Evolutionary conservation across 1,139 yeast species (phyloP).

Genomic region (Pneumocystis murina): DNA sequence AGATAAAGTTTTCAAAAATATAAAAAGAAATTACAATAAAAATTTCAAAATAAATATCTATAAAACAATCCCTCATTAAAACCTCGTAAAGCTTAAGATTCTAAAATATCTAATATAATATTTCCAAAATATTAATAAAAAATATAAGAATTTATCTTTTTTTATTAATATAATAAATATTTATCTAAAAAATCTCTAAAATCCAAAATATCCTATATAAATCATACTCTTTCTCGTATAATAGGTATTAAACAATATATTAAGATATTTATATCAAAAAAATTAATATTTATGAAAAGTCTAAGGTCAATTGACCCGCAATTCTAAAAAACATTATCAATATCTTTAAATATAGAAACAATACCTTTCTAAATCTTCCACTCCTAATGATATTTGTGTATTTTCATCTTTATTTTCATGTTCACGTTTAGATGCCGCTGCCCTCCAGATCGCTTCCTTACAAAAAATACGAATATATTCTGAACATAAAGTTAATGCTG

Average conservation of each 20-base stretch:
- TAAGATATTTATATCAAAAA: background rate
- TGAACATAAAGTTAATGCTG: background rate
- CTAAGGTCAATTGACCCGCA: background rate
- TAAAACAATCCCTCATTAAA: background rate
- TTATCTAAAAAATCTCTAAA: no score
- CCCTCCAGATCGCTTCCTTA: background rate
- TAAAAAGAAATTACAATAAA: background rate
- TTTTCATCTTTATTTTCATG: background rate
- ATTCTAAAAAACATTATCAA: background rate
- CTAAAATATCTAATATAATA: background rate
- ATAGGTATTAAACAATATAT: no score
- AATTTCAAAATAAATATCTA: background rate
- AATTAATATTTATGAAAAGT: background rate
- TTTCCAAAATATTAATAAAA: background rate
- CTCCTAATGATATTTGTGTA: background rate
- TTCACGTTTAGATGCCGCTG: background rate
- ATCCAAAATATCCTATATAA: no score
- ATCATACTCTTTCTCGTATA: no score
- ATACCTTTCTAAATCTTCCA: background rate
- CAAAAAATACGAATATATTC: slow-evolving; percentile 1
- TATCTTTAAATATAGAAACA: background rate
- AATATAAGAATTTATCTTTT: background rate
- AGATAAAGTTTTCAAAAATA: background rate
- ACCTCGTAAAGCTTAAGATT: background rate
- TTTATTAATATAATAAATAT: no score